phyloP scores from a whole-genome alignment of 2,329 filamentous ascomycete species.

The Cryphonectria nitschkei region DNA sequence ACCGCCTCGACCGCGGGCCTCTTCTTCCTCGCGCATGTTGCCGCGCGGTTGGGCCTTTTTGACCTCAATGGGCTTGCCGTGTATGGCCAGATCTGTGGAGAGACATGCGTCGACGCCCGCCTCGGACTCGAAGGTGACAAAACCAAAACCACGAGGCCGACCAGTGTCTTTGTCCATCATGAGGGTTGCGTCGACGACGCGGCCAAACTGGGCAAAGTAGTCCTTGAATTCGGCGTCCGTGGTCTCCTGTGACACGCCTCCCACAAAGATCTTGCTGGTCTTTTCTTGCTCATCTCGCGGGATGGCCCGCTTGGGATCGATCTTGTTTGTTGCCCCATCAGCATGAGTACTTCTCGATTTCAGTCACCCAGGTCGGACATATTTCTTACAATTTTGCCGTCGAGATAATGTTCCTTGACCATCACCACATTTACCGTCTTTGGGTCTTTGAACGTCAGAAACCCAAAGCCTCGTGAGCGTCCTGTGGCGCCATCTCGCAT shows the following conservation, averaged over 20 bases:
- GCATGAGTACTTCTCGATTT: slow-evolving; percentile 5
- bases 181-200: slow-evolving; percentile 93
- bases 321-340: slow-evolving; percentile 57
- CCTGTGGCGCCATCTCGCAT: slow-evolving; percentile 96
- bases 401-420: slow-evolving; percentile 98
- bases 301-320: slow-evolving; percentile 96
- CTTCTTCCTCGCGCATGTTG: slow-evolving; percentile 90
- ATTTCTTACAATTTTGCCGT: slow-evolving; percentile 90
- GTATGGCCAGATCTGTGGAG: slow-evolving; percentile 82
- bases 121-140: slow-evolving; percentile 97
- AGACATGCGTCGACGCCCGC: slow-evolving; percentile 92
- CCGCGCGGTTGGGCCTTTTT: slow-evolving; percentile 97
- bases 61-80: slow-evolving; percentile 95
- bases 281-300: slow-evolving; percentile 97
- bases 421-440: slow-evolving; percentile 99
- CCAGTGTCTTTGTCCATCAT: slow-evolving; percentile 99
- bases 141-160: slow-evolving; percentile 93
- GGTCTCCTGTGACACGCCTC: slow-evolving; percentile 95
- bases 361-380: background rate
- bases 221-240: slow-evolving; percentile 95
- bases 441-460: slow-evolving; percentile 95
- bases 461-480: slow-evolving; percentile 93
- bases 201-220: slow-evolving; percentile 95
- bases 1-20: slow-evolving; percentile 62
- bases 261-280: slow-evolving; percentile 98